Evolutionary conservation across 345 rosid species (phyloP).

Genomic region (Eucalyptus sp.): DNA sequence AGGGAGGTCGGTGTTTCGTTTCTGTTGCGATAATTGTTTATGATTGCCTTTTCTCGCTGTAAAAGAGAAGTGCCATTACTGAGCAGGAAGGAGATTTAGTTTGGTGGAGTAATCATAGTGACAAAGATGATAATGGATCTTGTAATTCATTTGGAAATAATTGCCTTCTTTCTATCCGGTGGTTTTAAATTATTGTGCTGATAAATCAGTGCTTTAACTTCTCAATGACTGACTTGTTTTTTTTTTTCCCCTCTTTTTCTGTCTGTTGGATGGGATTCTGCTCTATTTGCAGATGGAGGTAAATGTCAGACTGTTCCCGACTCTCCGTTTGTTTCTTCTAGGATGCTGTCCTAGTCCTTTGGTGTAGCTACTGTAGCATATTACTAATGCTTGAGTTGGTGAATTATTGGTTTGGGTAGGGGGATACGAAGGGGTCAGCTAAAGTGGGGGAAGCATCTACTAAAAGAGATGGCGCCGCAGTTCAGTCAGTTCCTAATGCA

Average conservation of each 20-base stretch:
- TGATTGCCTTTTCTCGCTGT: not conserved
- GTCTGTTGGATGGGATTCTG: conserved; percentile 3
- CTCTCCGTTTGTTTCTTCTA: not conserved
- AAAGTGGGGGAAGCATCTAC: conserved; percentile 62
- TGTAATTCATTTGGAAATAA: not conserved
- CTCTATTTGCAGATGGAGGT: conserved; percentile 71
- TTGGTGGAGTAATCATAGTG: not conserved
- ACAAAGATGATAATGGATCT: not conserved
- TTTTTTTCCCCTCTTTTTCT: not conserved
- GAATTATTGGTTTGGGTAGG: conserved; percentile 23
- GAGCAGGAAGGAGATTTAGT: not conserved
- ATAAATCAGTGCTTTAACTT: not conserved
- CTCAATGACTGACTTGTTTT: not conserved
- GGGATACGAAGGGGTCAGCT: conserved; percentile 70
- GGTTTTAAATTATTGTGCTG: not conserved
- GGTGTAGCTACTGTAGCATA: not conserved
- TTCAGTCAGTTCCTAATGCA: conserved; percentile 28
- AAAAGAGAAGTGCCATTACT: not conserved
- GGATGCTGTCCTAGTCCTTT: not conserved
- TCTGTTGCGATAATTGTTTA: not conserved
- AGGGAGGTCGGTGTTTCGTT: conserved; percentile 51
- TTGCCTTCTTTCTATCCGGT: not conserved
- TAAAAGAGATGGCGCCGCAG: conserved; percentile 24
- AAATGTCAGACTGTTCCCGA: not conserved
- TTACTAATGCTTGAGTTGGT: not conserved